Evolutionary conservation across 371 early-diverging fungal genomes (phyloP), one percentile per base, ranked within the genome.

Genomic region (Paraphysoderma sedebokerense): DNA sequence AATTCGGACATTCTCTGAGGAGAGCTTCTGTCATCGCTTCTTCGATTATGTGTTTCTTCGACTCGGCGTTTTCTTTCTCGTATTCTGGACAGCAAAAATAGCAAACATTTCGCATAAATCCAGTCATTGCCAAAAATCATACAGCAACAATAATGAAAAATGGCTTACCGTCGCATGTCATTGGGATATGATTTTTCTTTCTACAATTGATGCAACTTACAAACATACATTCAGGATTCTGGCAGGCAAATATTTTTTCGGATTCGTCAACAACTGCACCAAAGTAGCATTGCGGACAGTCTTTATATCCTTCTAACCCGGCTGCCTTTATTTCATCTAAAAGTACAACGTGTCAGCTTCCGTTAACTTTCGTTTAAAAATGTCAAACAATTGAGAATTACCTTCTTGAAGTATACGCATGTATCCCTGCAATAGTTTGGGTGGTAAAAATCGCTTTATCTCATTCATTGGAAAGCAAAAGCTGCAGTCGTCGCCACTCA

Each of bases 11-110:
- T 38, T 60, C 62, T n/a, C 72, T 51, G 24, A 72, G 50, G 40
- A 72, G 49, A 0, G 72, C 72, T 29, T 65, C 52, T 1, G 71
- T 62, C 72, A 72, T 70, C n/a, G 61, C 52, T 48, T 72, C 72
- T 34, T 66, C 72, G 15, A 71, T 57, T 31, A 37, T 41, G 44
- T 72, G 72, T 24, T 66, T 56, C 2, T 46, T 61, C 34, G 48
- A 44, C 29, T 62, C 20, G 9, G 52, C 61, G 36, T 53, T 58
- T 30, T 67, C 66, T 47, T 58, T 57, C 12, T 52, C 54, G 20
- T 54, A 55, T 45, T 67, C 63, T 69, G 22, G 5, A 17, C 8
- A 9, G 19, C 11, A 9, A n/a, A 30, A 28, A 29, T 26, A 20
- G 22, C 5, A n/a, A 20, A 47, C 11, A 1, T 38, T 1, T 13